These are phyloP conservation scores for Histomonas meleagridis DNA, from an alignment of 208 protist species.

Conservation along the genomic window DNA sequence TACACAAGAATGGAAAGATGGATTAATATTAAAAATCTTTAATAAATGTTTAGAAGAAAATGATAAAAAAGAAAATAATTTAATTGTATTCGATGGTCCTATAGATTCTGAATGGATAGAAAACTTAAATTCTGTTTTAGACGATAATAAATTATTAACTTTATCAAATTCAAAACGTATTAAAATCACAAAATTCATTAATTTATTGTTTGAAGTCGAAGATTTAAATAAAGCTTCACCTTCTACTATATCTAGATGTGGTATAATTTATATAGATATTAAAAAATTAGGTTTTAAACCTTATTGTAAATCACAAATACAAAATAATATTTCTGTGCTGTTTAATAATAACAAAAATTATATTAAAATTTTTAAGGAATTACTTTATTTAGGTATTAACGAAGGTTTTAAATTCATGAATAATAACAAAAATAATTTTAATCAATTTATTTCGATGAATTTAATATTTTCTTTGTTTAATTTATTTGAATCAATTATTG, in stretches of 20 bases:
- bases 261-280: constrained; percentile 86
- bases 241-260: constrained; percentile 91
- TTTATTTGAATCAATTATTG: constrained; percentile 2
- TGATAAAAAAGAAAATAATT: constrained; percentile 59
- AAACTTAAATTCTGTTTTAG: constrained; percentile 93
- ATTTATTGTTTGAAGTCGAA: constrained; percentile 93
- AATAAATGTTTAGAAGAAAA: constrained; percentile 63
- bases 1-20: constrained; percentile 67
- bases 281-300: constrained; percentile 70
- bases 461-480: constrained; percentile 28
- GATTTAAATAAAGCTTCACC: constrained; percentile 85
- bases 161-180: constrained; percentile 84
- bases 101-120: constrained; percentile 97
- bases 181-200: constrained; percentile 66
- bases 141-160: constrained; percentile 92
- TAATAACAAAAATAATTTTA: not conserved
- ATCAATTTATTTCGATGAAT: not conserved
- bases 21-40: constrained; percentile 62
- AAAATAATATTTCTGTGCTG: not conserved
- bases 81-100: constrained; percentile 93
- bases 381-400: not conserved
- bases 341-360: not conserved
- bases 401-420: not conserved
- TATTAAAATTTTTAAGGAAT: not conserved
- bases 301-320: not conserved